Conservation (phyloP, 2,329 filamentous ascomycete genomes). For the Neonectria magnoliae region DNA sequence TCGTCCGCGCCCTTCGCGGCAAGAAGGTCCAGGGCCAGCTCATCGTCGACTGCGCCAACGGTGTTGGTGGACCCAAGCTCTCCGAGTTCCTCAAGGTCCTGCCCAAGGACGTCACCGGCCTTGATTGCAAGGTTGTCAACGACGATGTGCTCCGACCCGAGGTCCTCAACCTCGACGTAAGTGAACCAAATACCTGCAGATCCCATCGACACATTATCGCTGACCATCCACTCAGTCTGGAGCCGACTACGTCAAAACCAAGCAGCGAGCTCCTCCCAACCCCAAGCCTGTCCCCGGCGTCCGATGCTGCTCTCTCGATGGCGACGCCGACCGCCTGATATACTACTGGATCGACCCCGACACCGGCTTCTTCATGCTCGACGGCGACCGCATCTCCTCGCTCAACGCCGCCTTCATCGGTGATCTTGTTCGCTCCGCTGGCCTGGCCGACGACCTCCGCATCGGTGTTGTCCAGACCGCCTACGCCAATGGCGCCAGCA, state of each 20-base stretch:
- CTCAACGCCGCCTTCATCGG: slow-evolving; percentile 93
- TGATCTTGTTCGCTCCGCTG: slow-evolving; percentile 83
- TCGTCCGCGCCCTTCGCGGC: slow-evolving; percentile 82
- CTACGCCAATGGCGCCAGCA: slow-evolving; percentile 96
- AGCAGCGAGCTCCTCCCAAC: slow-evolving; percentile 86
- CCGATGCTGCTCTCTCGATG: slow-evolving; percentile 90
- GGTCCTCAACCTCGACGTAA: slow-evolving; percentile 85
- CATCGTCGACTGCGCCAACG: slow-evolving; percentile 95
- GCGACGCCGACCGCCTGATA: slow-evolving; percentile 93
- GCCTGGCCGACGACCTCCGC: slow-evolving; percentile 81
- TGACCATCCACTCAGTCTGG: slow-evolving; percentile 71
- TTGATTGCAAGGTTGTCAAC: slow-evolving; percentile 89
- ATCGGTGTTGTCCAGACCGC: slow-evolving; percentile 97
- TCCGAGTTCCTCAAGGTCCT: slow-evolving; percentile 86
- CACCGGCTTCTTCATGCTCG: slow-evolving; percentile 88
- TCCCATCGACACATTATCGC: not conserved
- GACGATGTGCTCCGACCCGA: slow-evolving; percentile 93
- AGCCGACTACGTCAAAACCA: slow-evolving; percentile 97
- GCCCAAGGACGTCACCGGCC: slow-evolving; percentile 72
- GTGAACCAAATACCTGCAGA: slow-evolving; percentile 38
- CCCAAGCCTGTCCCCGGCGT: slow-evolving; percentile 81
- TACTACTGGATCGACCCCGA: slow-evolving; percentile 92
- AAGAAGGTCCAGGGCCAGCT: slow-evolving; percentile 78
- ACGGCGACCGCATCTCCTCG: slow-evolving; percentile 96
- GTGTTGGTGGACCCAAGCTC: slow-evolving; percentile 93